These are phyloP conservation scores for Claviceps fusiformis DNA, from an alignment of 2,329 filamentous ascomycete species.

Conservation along the genomic window DNA sequence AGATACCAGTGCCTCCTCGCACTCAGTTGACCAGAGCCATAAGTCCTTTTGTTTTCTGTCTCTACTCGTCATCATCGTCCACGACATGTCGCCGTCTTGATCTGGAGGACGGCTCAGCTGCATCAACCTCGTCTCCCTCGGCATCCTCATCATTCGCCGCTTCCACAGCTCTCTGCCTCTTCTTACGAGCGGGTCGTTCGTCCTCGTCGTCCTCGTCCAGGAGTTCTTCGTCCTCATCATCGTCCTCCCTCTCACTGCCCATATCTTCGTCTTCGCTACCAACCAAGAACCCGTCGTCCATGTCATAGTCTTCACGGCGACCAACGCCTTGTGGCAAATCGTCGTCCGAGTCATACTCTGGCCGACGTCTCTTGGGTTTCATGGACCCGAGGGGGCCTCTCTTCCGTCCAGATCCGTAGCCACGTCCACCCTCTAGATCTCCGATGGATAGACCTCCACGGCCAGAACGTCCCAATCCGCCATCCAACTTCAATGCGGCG, in stretches of 20 bases:
- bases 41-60: background rate
- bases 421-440: slow-evolving; percentile 51
- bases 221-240: slow-evolving; percentile 44
- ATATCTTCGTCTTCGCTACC: slow-evolving; percentile 59
- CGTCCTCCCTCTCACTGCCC: slow-evolving; percentile 49
- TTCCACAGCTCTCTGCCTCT: slow-evolving; percentile 37
- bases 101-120: slow-evolving; percentile 26
- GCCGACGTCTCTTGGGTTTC: slow-evolving; percentile 39
- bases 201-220: slow-evolving; percentile 42
- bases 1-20: background rate
- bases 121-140: slow-evolving; percentile 40
- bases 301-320: slow-evolving; percentile 62
- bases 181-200: slow-evolving; percentile 29
- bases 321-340: slow-evolving; percentile 48
- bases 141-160: slow-evolving; percentile 36
- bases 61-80: slow-evolving; percentile 30
- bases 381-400: slow-evolving; percentile 34
- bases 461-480: slow-evolving; percentile 37
- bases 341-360: slow-evolving; percentile 67
- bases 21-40: background rate
- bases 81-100: slow-evolving; percentile 42
- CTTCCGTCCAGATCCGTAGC: slow-evolving; percentile 37
- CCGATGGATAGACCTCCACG: slow-evolving; percentile 50
- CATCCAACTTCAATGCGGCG: slow-evolving; percentile 49
- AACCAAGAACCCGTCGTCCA: slow-evolving; percentile 68